Base-by-base conservation (phyloP, 257 asterid species). In the Apocynum venetum region DNA sequence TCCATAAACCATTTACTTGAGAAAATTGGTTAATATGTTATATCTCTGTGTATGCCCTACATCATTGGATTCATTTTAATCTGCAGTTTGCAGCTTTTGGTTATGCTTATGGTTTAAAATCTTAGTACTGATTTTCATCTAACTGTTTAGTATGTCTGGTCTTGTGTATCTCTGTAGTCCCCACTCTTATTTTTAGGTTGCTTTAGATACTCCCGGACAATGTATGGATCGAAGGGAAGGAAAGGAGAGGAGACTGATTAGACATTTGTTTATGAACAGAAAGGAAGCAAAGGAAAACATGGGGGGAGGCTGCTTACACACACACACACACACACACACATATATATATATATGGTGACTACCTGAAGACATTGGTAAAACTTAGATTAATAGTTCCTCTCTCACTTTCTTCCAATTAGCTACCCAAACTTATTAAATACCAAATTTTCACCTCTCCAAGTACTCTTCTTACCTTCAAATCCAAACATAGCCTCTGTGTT, bases 21-120 rank as follows among this genome's bases (percentile, higher is more conserved):
- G 43, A 38, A 63, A 65, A 65, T 12, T 35, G 35, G 11, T 3
- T 63, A 31, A 14, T 11, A 46, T 25, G 4, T 47, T 13, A 14
- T 9, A 36, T 17, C 10, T 52, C 2, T 4, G 2, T 31, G 4
- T 38, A 65, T 51, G 41, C 59, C 36, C 7, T 57, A 44, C 47
- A 55, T 41, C 60, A 43, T 15, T 68, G 36, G 73, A 43, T 64
- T 9, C 73, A 20, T 68, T 41, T 20, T 75, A 65, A 56, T 74
- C 5, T 56, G 47, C 47, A 47, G 25, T 5, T 47, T 49, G 15
- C 74, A 36, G 36, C 35, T n/a, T 25, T 61, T 14, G 14, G 19
- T 52, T 73, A 6, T 17, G 36, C 49, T 38, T 31, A 3, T 17
- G 2, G 6, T 67, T 40, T 19, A 67, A 40, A 41, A 17, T 66